Percentiles rank a stretch among this genome's conserved stretches.
phyloP scores from a whole-genome alignment of 176 grass and related monocot genomes.

The Neostapfia colusana region DNA sequence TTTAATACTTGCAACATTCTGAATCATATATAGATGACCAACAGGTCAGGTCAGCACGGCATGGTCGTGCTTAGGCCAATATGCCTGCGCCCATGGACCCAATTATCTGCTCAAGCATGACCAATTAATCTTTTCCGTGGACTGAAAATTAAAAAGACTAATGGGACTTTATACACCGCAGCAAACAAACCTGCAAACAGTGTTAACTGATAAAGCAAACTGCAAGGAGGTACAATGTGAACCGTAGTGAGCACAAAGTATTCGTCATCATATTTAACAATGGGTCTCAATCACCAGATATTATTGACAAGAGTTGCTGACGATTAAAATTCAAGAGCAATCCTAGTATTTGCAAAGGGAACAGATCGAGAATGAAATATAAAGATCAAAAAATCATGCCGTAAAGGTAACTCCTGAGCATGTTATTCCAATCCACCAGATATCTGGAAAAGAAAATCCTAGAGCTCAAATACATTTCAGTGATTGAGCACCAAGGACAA shows the following conservation, averaged over 20 bases:
- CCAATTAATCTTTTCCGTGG: too few species aligned
- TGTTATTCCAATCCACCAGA: constrained; percentile 51
- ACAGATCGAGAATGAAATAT: not conserved
- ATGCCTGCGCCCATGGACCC: too few species aligned
- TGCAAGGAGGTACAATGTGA: not conserved
- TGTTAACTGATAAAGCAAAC: not conserved
- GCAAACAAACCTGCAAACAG: constrained; percentile 19
- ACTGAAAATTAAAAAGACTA: too few species aligned
- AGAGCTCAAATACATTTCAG: constrained; percentile 34
- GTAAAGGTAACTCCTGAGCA: not conserved
- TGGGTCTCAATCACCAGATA: constrained; percentile 25
- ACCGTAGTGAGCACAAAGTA: not conserved
- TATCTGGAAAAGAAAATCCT: not conserved
- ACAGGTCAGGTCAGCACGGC: too few species aligned
- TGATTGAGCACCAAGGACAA: constrained; percentile 63
- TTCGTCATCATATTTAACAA: constrained; percentile 2
- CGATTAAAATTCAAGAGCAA: constrained; percentile 23
- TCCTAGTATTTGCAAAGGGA: constrained; percentile 25
- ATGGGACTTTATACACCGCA: not conserved
- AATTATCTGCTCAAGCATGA: too few species aligned
- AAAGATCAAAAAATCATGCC: constrained; percentile 49
- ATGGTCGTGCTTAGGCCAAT: too few species aligned
- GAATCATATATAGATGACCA: too few species aligned
- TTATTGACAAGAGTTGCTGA: constrained; percentile 34
- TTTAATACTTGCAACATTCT: too few species aligned